These are phyloP conservation scores for Euryodendron excelsum DNA, from an alignment of 148 eudicot species.

Conservation along the genomic window DNA sequence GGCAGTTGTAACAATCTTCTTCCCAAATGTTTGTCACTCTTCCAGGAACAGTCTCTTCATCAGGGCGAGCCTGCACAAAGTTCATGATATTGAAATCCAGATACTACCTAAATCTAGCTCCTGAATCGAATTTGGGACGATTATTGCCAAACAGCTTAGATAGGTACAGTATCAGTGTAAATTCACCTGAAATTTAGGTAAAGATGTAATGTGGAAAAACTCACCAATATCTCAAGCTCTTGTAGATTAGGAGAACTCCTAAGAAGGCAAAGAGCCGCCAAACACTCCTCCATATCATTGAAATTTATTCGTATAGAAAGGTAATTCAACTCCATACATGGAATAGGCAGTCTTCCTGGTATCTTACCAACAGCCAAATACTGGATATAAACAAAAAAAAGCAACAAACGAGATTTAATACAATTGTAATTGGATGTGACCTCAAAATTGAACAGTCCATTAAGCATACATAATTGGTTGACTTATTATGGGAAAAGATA, in stretches of 20 bases:
- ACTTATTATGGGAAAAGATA: not conserved
- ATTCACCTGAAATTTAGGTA: not conserved
- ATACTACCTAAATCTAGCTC: not conserved
- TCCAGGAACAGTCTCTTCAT: constrained; percentile 35
- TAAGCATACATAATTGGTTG: not conserved
- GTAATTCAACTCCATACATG: constrained; percentile 59
- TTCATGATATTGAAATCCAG: not conserved
- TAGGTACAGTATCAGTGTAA: not conserved
- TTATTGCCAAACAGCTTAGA: not conserved
- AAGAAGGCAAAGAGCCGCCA: constrained; percentile 65
- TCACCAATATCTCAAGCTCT: constrained; percentile 80
- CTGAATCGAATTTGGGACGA: not conserved
- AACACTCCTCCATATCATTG: constrained; percentile 53
- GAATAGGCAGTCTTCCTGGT: constrained; percentile 55
- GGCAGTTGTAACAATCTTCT: constrained; percentile 31
- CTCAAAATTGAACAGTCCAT: constrained; percentile 3
- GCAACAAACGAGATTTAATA: not conserved
- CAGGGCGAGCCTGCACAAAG: constrained; percentile 58
- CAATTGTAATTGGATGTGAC: not conserved
- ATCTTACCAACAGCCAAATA: constrained; percentile 64
- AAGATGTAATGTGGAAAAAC: constrained; percentile 22
- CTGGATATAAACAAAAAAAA: constrained; percentile 33
- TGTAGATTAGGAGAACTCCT: constrained; percentile 68
- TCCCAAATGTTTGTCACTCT: constrained; percentile 28
- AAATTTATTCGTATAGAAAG: constrained; percentile 71